Conservation (phyloP, 768 basidiomycete species). For the Lanmaoa pseudosensibilis region DNA sequence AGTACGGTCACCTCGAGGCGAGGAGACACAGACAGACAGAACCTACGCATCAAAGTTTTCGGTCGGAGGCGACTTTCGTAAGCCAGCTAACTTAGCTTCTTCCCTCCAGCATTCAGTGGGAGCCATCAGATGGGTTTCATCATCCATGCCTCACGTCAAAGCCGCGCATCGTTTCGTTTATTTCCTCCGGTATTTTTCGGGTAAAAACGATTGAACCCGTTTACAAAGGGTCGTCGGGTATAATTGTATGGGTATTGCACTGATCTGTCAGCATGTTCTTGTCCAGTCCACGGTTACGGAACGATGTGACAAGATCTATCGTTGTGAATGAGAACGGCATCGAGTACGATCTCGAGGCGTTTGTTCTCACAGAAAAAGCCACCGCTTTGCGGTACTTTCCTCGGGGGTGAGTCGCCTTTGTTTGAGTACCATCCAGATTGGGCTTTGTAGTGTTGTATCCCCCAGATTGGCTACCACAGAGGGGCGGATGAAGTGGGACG, state of each 20-base stretch:
- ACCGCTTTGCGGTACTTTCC: not conserved
- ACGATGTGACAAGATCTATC: not conserved
- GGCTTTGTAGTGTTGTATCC: not conserved
- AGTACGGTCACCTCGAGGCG: too few relatives aligned
- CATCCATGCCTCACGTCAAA: not conserved
- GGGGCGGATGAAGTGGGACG: too few relatives aligned
- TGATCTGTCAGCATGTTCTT: not conserved
- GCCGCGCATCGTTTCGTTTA: too few relatives aligned
- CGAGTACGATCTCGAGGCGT: not conserved
- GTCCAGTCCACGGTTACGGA: not conserved
- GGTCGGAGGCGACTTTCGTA: not conserved
- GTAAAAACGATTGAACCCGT: not conserved
- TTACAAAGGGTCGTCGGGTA: not conserved
- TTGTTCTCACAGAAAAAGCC: not conserved
- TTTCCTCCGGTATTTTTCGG: too few relatives aligned
- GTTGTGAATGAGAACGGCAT: not conserved
- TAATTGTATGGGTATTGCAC: too few relatives aligned
- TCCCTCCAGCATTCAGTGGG: too few relatives aligned
- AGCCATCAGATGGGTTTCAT: not conserved
- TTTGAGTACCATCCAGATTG: not conserved
- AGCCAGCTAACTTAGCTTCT: not conserved
- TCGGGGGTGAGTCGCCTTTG: not conserved
- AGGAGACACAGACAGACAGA: not conserved
- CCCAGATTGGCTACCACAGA: not conserved
- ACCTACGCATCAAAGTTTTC: not conserved